Base-by-base conservation (phyloP, 352 stramenopile species). In the Phytopythium ostracodes region DNA sequence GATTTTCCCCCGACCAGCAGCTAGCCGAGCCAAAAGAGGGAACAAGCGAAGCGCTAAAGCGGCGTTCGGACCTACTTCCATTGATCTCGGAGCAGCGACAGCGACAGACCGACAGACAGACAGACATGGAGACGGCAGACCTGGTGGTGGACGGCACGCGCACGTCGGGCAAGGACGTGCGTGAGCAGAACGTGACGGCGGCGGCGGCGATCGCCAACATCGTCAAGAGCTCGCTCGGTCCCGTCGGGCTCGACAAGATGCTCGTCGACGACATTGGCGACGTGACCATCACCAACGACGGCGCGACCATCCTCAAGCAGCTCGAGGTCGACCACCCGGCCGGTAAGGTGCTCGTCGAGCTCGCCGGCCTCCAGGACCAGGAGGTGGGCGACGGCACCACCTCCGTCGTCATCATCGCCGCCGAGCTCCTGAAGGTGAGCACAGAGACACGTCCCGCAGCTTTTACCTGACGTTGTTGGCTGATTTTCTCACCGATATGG, bases 281-380 rank as follows among this genome's bases (percentile, higher is more conserved):
- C 80, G 97, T 99, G 56, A 99, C 97, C 20, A 99, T 99, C 74
- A 99, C 98, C 20, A 99, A 99, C 81, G 98, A 99, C 70, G 98
- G 98, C 54, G 98, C 98, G n/a, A 99, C 98, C 40, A 99, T 99
- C 73, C 81, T 99, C 53, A 98, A 99, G 83, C 96, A 98, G 68
- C 81, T 99, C 36, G 96, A 99, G 65, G 97, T 99, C 12, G 97
- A 99, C 69, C 98, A 99, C 77, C 98, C 98, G 29, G 98, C 97
- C 3, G 98, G 96, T 31, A 99, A 99, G 63, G 96, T 99, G 15
- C 79, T 99, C 10, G 97, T 99, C 8, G 97, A 99, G 72, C 84
- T 99, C 18, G 96, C 97, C 1, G 92, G 98, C 50, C 81, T 99
- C 31, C 98, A 99, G 78, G 98, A 99, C 80, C 89, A 98, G 65